Conservation (phyloP, 257 asterid genomes). For the Solanum virginianum region DNA sequence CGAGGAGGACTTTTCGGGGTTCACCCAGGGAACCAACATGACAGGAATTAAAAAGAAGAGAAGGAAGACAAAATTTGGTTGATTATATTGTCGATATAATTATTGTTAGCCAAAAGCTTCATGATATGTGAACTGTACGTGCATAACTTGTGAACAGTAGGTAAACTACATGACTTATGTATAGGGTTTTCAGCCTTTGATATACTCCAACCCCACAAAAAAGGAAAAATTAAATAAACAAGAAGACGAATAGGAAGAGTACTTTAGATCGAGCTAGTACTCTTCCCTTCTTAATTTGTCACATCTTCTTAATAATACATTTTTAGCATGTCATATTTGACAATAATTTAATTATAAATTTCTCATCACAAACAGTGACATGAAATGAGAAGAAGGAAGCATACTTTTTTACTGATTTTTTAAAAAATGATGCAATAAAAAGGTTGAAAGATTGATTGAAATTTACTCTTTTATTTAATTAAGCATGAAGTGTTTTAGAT, state of each 20-base stretch:
- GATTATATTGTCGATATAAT: background rate
- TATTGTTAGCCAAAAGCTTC: background rate
- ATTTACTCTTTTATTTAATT: no score
- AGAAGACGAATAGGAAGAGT: background rate
- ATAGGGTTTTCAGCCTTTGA: background rate
- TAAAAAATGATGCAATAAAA: no score
- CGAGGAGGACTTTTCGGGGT: no score
- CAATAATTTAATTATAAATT: background rate
- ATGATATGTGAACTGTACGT: background rate
- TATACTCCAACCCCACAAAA: background rate
- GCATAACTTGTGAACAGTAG: background rate
- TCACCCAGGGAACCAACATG: background rate
- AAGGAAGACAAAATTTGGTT: background rate
- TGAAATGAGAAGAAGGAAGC: no score
- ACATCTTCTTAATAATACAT: background rate
- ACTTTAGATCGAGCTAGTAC: background rate
- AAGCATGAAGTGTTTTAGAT: no score
- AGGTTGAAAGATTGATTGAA: no score
- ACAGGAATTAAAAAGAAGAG: background rate
- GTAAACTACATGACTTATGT: background rate
- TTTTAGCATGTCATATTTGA: background rate
- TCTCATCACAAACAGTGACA: background rate
- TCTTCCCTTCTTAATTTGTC: background rate
- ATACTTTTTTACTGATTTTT: no score
- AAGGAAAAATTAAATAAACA: background rate